A percentile compares a stretch with the other conserved stretches of the same genome.
phyloP scores from a whole-genome alignment of 2,329 filamentous ascomycete species.

The Talaromyces funiculosus region DNA sequence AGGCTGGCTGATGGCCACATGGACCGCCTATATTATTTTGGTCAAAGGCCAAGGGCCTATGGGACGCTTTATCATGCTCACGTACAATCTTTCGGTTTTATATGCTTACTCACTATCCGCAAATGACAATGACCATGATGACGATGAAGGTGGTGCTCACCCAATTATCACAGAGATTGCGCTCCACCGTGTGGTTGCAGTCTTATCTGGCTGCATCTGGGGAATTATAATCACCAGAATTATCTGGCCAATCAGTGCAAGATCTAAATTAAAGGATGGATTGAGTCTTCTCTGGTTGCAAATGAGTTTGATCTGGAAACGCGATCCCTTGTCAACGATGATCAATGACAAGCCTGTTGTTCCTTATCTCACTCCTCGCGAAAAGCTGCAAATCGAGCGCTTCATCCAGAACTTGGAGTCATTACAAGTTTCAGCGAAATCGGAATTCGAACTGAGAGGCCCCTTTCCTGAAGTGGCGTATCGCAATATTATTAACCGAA shows the following conservation, averaged over 20 bases:
- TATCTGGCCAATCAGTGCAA: conserved; percentile 89
- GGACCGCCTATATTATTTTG: conserved; percentile 86
- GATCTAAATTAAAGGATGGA: conserved; percentile 81
- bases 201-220: conserved; percentile 83
- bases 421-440: conserved; percentile 66
- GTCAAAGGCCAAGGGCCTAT: conserved; percentile 79
- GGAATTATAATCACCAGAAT: conserved; percentile 82
- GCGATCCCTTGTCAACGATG: conserved; percentile 75
- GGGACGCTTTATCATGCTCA: conserved; percentile 87
- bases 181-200: conserved; percentile 78
- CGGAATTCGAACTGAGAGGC: conserved; percentile 81
- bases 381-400: conserved; percentile 79
- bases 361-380: conserved; percentile 79
- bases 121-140: conserved; percentile 71
- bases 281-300: conserved; percentile 87
- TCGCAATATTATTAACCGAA: conserved; percentile 69
- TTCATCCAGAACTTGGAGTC: conserved; percentile 69
- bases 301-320: conserved; percentile 94
- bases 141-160: conserved; percentile 76
- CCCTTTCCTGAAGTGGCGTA: conserved; percentile 75
- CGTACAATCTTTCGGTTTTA: conserved; percentile 90
- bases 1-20: conserved; percentile 73
- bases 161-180: conserved; percentile 86
- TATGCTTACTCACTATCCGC: conserved; percentile 89
- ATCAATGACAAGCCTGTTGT: conserved; percentile 51